Conservation (phyloP, 2,329 filamentous ascomycete genomes). For the Periconia sp. region DNA sequence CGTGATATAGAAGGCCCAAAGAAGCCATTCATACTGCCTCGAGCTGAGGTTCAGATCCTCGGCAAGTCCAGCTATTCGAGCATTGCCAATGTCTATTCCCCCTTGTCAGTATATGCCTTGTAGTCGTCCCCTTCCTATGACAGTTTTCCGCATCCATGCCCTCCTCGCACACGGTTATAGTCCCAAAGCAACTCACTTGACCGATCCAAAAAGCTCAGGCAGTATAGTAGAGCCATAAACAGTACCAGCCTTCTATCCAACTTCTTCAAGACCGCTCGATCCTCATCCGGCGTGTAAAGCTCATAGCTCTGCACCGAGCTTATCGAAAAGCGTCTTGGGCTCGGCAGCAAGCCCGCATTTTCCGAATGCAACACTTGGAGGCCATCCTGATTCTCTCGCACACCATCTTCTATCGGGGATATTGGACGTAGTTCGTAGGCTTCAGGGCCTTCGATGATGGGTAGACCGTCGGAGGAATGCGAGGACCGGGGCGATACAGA, state of each 20-base stretch:
- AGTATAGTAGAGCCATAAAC: constrained; percentile 82
- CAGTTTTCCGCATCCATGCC: constrained; percentile 29
- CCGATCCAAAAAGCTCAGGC: constrained; percentile 84
- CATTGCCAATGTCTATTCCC: constrained; percentile 64
- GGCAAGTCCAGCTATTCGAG: constrained; percentile 64
- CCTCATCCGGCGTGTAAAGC: constrained; percentile 72
- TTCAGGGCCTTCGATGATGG: constrained; percentile 18
- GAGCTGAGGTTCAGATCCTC: constrained; percentile 61
- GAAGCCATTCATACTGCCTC: constrained; percentile 65
- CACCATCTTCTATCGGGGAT: constrained; percentile 8
- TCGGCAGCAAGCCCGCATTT: constrained; percentile 30
- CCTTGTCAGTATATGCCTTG: constrained; percentile 9
- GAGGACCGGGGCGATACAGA: constrained; percentile 29
- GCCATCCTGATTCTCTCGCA: constrained; percentile 11
- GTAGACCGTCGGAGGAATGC: constrained; percentile 13
- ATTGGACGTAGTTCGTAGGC: constrained; percentile 34
- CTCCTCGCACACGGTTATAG: constrained; percentile 3
- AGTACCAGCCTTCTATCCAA: constrained; percentile 79
- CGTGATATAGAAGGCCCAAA: constrained; percentile 68
- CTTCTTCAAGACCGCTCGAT: constrained; percentile 71
- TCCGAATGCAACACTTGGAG: constrained; percentile 25
- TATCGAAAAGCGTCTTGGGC: constrained; percentile 26
- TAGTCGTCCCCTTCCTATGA: background rate
- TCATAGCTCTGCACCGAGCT: constrained; percentile 53
- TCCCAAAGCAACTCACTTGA: constrained; percentile 65